phyloP scores from a whole-genome alignment of 768 basidiomycete species.

The Myochromella boudieri region DNA sequence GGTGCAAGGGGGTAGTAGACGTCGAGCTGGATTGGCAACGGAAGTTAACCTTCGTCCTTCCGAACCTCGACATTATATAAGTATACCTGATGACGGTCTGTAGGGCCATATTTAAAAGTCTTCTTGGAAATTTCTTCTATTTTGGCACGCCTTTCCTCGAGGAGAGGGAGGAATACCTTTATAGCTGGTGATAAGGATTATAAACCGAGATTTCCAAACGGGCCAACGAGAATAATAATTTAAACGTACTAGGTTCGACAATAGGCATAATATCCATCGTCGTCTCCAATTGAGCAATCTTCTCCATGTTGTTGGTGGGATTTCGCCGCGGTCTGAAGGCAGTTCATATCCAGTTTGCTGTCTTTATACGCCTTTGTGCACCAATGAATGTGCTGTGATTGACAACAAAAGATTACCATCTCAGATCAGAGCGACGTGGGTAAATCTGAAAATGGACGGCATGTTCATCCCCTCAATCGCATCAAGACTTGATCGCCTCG shows the following conservation, averaged over 20 bases:
- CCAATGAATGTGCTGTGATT: too few species aligned
- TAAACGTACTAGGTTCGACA: constrained; percentile 32
- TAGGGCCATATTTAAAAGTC: constrained; percentile 57
- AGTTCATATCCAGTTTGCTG: too few species aligned
- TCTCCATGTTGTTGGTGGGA: constrained; percentile 32
- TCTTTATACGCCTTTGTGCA: too few species aligned
- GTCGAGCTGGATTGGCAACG: constrained; percentile 48
- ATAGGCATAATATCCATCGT: constrained; percentile 30
- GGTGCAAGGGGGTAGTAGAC: constrained; percentile 55
- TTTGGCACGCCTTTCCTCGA: constrained; percentile 44
- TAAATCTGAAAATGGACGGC: too few species aligned
- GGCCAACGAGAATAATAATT: neutral
- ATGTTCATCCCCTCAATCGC: too few species aligned
- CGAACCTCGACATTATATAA: neutral
- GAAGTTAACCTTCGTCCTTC: neutral
- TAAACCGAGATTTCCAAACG: too few species aligned
- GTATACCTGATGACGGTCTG: constrained; percentile 50
- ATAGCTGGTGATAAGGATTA: too few species aligned
- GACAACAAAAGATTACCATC: too few species aligned
- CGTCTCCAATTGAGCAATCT: constrained; percentile 28
- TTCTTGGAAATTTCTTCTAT: constrained; percentile 49
- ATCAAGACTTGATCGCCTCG: too few species aligned
- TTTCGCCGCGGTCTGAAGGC: too few species aligned
- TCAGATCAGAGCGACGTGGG: too few species aligned
- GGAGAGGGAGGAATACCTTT: constrained; percentile 31